Evolutionary conservation across 108 stramenopile species (phyloP).

Genomic region (Licmophora abbreviata): DNA sequence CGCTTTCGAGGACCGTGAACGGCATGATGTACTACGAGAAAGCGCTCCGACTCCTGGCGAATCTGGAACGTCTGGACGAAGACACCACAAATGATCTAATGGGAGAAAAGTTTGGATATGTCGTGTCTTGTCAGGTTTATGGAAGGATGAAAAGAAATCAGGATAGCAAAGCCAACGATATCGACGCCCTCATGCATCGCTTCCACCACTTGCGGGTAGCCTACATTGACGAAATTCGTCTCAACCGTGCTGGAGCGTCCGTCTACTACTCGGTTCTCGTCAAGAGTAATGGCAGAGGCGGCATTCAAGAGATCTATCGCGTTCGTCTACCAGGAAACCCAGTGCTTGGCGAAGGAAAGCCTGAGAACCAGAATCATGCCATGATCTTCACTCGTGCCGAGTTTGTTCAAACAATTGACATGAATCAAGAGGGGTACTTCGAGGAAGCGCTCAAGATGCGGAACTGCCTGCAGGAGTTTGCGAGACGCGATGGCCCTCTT

Average conservation of each 20-base stretch:
- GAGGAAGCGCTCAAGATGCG: constrained; percentile 98
- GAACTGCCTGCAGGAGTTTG: constrained; percentile 94
- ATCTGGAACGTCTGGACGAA: constrained; percentile 85
- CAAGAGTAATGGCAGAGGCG: constrained; percentile 78
- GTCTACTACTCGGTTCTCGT: constrained; percentile 90
- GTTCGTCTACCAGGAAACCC: constrained; percentile 96
- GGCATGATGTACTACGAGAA: constrained; percentile 99
- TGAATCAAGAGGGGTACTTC: constrained; percentile 99
- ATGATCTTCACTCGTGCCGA: constrained; percentile 97
- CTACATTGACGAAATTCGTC: constrained; percentile 91
- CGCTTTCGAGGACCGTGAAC: constrained; percentile 89
- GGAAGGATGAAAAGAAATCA: constrained; percentile 92
- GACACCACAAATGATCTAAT: constrained; percentile 87
- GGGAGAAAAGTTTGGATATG: constrained; percentile 95
- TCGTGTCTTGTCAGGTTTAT: constrained; percentile 96
- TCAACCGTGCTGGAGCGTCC: constrained; percentile 70
- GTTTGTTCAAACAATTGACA: constrained; percentile 96
- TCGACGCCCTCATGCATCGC: constrained; percentile 90
- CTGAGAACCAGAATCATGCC: constrained; percentile 98
- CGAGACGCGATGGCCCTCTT: constrained; percentile 75
- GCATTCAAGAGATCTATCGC: constrained; percentile 88
- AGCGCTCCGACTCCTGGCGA: constrained; percentile 88
- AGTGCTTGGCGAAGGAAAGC: constrained; percentile 97
- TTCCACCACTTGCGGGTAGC: constrained; percentile 93
- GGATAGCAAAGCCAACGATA: constrained; percentile 95